A percentile compares a stretch with the other conserved stretches of the same genome.
Evolutionary conservation across 2,329 filamentous ascomycete species (phyloP).

Genomic region (Diaporthe eres): DNA sequence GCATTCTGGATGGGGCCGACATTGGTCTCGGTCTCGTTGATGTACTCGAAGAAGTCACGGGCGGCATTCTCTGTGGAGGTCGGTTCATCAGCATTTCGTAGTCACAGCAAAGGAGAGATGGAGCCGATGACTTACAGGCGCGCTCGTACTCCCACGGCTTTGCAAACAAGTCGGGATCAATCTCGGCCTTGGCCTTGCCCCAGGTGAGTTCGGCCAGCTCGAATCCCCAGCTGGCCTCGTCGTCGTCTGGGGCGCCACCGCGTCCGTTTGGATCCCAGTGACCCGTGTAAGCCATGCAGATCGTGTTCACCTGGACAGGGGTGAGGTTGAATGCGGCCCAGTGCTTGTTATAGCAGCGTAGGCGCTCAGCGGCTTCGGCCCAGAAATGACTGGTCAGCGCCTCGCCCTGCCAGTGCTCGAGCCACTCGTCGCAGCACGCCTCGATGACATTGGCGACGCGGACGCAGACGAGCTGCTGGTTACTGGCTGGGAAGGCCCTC

Average conservation of each 20-base stretch:
- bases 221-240: conserved; percentile 36
- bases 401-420: conserved; percentile 37
- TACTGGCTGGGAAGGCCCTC: background rate
- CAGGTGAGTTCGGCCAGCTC: conserved; percentile 34
- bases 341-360: background rate
- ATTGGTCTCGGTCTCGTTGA: conserved; percentile 35
- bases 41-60: conserved; percentile 36
- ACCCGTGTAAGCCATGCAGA: conserved; percentile 36
- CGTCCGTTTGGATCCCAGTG: conserved; percentile 38
- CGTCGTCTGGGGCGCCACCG: conserved; percentile 1
- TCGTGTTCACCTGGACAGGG: conserved; percentile 31
- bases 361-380: conserved; percentile 25
- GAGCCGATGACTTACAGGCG: conserved; percentile 15
- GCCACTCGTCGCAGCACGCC: conserved; percentile 39
- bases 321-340: conserved; percentile 24
- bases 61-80: conserved; percentile 33
- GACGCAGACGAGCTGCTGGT: conserved; percentile 19
- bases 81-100: background rate
- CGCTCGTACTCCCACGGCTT: conserved; percentile 41
- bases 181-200: conserved; percentile 38
- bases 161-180: conserved; percentile 37
- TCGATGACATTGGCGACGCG: conserved; percentile 39
- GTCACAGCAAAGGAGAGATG: too few relatives aligned
- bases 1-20: conserved; percentile 37
- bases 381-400: conserved; percentile 32